Base-by-base conservation (phyloP, 495 filamentous ascomycete genomes). In the Diplogelasinospora grovesii region DNA sequence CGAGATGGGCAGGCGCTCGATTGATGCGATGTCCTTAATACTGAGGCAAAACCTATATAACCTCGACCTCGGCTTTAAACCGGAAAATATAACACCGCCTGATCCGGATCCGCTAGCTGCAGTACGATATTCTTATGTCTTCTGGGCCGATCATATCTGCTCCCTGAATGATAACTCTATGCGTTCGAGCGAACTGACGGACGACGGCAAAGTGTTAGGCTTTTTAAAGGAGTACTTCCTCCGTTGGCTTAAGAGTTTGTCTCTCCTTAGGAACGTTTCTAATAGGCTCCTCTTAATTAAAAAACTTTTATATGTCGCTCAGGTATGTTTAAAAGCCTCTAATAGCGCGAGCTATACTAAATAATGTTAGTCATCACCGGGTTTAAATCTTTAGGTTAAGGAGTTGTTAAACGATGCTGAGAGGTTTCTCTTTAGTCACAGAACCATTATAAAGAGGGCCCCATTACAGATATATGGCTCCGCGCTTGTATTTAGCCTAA, bases 101-200 rank as follows among this genome's bases (percentile, higher is more conserved):
- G 23, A 42, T 44, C 34, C 36, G 38, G 63, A 62, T 43, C 60
- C 56, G 29, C 36, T 64, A 29, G 50, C 48, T 16, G 15, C n/a
- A n/a, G n/a, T n/a, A n/a, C n/a, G n/a, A n/a, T n/a, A n/a, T n/a
- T n/a, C n/a, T n/a, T 42, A 19, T 25, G 21, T 15, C 6, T 42
- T 35, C 29, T 42, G 29, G 39, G 31, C 29, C 5, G 11, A 35
- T 25, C 22, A 25, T 42, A 9, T 24, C 19, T 37, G 22, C 11
- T 23, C 5, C 22, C 9, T 16, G 22, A 37, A 24, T 16, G 22
- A 37, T 3, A 37, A 37, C 21, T 5, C 35, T 8, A 18, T 14
- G 21, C 26, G 22, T 23, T 37, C 21, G 10, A 37, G 22, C 23
- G 11, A 37, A 9, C 22, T 37, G 21, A 24, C 22, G 22, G 22